These are phyloP conservation scores for Spongiforma sp. DNA, from an alignment of 1,284 basidiomycete species.

Conservation along the genomic window DNA sequence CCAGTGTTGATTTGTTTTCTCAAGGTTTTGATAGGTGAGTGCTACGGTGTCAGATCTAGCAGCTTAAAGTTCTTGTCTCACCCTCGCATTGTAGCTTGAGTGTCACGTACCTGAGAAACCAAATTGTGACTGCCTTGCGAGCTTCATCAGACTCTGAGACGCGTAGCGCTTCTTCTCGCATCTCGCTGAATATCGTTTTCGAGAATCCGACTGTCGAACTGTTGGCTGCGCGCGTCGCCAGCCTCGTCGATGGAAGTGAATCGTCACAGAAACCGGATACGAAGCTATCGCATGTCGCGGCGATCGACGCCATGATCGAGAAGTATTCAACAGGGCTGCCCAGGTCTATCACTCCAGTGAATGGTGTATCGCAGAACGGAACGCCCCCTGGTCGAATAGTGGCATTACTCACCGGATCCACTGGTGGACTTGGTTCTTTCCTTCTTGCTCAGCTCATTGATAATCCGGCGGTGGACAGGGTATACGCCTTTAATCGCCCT, in stretches of 20 bases:
- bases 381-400: neutral
- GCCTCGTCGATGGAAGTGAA: too few species aligned
- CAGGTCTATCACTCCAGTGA: neutral
- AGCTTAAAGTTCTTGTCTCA: neutral
- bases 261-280: neutral
- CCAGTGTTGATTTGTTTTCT: slow-evolving; percentile 10
- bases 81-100: slow-evolving; percentile 5
- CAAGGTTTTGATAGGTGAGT: slow-evolving; percentile 23
- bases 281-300: neutral
- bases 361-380: neutral
- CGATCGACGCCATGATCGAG: slow-evolving; percentile 14
- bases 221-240: too few species aligned
- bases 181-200: slow-evolving; percentile 23
- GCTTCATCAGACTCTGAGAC: slow-evolving; percentile 2
- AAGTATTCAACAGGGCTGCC: slow-evolving; percentile 8
- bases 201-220: slow-evolving; percentile 25
- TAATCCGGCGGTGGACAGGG: neutral
- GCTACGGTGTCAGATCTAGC: neutral
- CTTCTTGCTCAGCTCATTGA: slow-evolving; percentile 6
- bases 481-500: slow-evolving; percentile 16
- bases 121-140: slow-evolving; percentile 27
- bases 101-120: slow-evolving; percentile 28
- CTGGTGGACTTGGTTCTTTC: slow-evolving; percentile 17
- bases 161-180: neutral
- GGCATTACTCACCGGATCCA: slow-evolving; percentile 17